Conservation (phyloP, 2,329 filamentous ascomycete species). For the Ceratocystis diversiconidia region DNA sequence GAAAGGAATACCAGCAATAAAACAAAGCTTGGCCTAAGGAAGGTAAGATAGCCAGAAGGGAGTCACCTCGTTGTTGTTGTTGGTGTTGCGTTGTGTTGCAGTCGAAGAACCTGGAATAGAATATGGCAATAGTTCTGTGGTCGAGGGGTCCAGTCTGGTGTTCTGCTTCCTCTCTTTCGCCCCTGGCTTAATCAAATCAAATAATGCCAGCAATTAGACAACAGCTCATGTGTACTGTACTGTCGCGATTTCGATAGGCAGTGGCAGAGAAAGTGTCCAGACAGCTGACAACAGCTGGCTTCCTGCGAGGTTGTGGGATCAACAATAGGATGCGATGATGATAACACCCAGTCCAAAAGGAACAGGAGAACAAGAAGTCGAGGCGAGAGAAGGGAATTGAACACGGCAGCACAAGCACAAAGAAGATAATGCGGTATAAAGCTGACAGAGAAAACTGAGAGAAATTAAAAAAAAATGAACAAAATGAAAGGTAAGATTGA, state of each 20-base stretch:
- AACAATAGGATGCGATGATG: neutral
- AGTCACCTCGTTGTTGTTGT: neutral
- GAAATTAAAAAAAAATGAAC: neutral
- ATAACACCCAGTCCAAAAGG: neutral
- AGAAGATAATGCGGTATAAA: neutral
- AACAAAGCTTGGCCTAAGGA: neutral
- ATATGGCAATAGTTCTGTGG: neutral
- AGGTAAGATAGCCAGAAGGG: constrained; percentile 4
- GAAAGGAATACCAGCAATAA: neutral
- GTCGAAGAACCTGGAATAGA: constrained; percentile 4
- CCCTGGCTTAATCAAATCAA: constrained; percentile 16
- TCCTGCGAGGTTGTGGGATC: neutral
- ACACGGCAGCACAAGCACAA: neutral
- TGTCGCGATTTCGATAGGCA: constrained; percentile 3
- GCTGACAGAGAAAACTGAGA: neutral
- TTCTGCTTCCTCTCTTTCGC: constrained; percentile 12
- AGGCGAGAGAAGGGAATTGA: neutral
- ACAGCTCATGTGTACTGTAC: constrained; percentile 2
- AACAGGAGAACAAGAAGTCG: neutral
- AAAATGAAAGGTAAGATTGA: neutral
- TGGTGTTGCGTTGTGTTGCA: neutral
- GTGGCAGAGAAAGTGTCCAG: neutral
- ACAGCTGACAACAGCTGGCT: neutral
- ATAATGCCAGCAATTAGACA: constrained; percentile 4
- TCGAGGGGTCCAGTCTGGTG: constrained; percentile 13